Percentiles rank a stretch among this genome's conserved stretches.
phyloP scores from a whole-genome alignment of 2,329 filamentous ascomycete species.

The Hymenoscyphus albidus region DNA sequence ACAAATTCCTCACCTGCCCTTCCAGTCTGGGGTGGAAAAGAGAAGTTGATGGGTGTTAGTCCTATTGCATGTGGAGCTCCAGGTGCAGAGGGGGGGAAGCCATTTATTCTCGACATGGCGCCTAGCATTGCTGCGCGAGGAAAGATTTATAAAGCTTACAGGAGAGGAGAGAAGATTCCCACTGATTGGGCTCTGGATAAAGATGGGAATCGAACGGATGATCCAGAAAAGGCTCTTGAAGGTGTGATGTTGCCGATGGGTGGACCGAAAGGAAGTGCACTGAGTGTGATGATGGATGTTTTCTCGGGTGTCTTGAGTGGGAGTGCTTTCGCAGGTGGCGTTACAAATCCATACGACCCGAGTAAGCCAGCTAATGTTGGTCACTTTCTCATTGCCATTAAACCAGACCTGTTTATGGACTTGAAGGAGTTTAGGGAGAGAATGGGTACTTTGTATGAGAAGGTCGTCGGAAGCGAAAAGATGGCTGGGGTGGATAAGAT shows the following conservation, averaged over 20 bases:
- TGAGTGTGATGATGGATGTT: constrained; percentile 85
- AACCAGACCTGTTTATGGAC: constrained; percentile 70
- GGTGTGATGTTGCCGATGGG: constrained; percentile 86
- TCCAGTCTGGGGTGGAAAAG: constrained; percentile 35
- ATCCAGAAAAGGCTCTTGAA: constrained; percentile 65
- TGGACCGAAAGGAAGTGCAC: constrained; percentile 73
- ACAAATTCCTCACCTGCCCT: constrained; percentile 36
- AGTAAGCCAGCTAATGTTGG: constrained; percentile 66
- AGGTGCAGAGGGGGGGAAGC: constrained; percentile 48
- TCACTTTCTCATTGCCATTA: constrained; percentile 69
- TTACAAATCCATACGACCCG: constrained; percentile 72
- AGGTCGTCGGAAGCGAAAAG: constrained; percentile 51
- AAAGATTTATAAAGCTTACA: constrained; percentile 67
- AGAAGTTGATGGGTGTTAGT: constrained; percentile 33
- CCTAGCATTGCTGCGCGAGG: constrained; percentile 66
- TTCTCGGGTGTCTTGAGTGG: constrained; percentile 77
- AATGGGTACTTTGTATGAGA: constrained; percentile 53
- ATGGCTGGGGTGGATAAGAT: constrained; percentile 54
- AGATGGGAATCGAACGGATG: constrained; percentile 65
- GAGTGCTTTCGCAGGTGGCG: constrained; percentile 72
- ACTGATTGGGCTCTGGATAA: constrained; percentile 70
- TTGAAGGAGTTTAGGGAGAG: constrained; percentile 64
- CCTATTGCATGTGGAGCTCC: constrained; percentile 62
- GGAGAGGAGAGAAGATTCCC: constrained; percentile 67
- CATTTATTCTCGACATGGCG: constrained; percentile 75